Evolutionary conservation across 2,329 filamentous ascomycete species (phyloP).

Genomic region (Microdochium trichocladiopsis): DNA sequence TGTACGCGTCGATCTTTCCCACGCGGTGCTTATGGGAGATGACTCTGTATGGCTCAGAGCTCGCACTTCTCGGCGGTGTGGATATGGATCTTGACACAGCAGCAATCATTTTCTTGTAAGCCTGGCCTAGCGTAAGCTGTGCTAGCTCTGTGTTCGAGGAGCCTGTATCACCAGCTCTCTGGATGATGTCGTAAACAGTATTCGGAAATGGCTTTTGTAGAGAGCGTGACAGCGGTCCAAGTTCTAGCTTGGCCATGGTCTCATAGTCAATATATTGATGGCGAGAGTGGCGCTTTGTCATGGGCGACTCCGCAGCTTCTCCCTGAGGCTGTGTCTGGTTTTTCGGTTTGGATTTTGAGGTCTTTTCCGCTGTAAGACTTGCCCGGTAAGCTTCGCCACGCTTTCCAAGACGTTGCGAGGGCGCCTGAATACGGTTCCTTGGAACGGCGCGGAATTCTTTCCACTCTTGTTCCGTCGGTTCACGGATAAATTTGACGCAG

Average conservation of each 20-base stretch:
- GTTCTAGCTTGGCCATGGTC: background rate
- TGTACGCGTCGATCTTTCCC: slow-evolving; percentile 33
- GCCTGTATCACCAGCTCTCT: slow-evolving; percentile 18
- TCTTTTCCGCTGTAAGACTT: slow-evolving; percentile 9
- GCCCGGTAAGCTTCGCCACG: slow-evolving; percentile 18
- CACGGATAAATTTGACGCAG: slow-evolving; percentile 51
- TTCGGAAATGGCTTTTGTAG: slow-evolving; percentile 24
- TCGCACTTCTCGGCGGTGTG: slow-evolving; percentile 25
- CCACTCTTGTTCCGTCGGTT: slow-evolving; percentile 51
- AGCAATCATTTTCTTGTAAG: slow-evolving; percentile 23
- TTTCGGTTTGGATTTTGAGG: slow-evolving; percentile 6
- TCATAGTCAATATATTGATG: background rate
- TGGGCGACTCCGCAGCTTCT: background rate
- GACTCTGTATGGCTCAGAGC: slow-evolving; percentile 30
- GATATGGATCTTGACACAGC: slow-evolving; percentile 23
- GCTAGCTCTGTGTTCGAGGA: slow-evolving; percentile 23
- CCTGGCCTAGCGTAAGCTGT: slow-evolving; percentile 19
- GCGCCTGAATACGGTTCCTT: slow-evolving; percentile 23
- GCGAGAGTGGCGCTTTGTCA: background rate
- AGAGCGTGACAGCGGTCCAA: slow-evolving; percentile 16
- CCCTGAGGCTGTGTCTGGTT: slow-evolving; percentile 1
- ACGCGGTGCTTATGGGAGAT: slow-evolving; percentile 26
- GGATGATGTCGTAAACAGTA: slow-evolving; percentile 24
- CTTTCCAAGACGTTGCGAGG: slow-evolving; percentile 18
- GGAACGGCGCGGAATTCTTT: slow-evolving; percentile 44